phyloP scores from a whole-genome alignment of 176 grass and related monocot genomes.

The Oryza brachyantha region DNA sequence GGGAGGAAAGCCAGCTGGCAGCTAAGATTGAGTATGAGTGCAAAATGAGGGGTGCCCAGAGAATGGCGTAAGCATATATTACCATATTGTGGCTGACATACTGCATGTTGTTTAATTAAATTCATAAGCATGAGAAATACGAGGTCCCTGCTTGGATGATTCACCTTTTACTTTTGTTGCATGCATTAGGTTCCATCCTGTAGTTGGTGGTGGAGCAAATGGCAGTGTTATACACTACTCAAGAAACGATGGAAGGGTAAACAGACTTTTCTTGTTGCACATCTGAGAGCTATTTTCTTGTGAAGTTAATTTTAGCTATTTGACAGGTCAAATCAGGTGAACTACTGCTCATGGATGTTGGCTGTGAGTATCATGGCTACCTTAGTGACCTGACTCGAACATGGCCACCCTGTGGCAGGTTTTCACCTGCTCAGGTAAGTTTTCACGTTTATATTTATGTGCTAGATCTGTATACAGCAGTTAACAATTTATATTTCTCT shows the following conservation, averaged over 20 bases:
- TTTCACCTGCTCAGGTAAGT: conserved; percentile 78
- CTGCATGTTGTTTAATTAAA: conserved; percentile 4
- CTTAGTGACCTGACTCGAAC: conserved; percentile 87
- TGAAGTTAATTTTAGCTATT: conserved; percentile 40
- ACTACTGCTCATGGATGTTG: conserved; percentile 93
- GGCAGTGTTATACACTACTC: conserved; percentile 94
- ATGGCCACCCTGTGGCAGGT: conserved; percentile 75
- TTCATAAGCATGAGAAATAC: not conserved
- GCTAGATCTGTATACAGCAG: not conserved
- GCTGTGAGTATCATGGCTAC: conserved; percentile 97
- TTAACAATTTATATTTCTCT: not conserved
- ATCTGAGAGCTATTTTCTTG: conserved; percentile 27
- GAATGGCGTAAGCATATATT: conserved; percentile 80
- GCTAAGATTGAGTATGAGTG: conserved; percentile 90
- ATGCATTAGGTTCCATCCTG: conserved; percentile 85
- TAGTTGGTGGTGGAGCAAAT: conserved; percentile 82
- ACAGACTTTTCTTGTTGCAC: not conserved
- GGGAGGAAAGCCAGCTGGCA: conserved; percentile 73
- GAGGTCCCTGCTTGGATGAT: not conserved
- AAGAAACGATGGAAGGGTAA: conserved; percentile 85
- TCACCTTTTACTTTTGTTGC: conserved; percentile 1
- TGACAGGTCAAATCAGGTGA: conserved; percentile 79
- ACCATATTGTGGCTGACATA: not conserved
- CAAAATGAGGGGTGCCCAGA: conserved; percentile 97
- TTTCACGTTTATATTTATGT: not conserved